phyloP scores from a whole-genome alignment of 2,329 filamentous ascomycete genomes.

The Cordyceps tenuipes region DNA sequence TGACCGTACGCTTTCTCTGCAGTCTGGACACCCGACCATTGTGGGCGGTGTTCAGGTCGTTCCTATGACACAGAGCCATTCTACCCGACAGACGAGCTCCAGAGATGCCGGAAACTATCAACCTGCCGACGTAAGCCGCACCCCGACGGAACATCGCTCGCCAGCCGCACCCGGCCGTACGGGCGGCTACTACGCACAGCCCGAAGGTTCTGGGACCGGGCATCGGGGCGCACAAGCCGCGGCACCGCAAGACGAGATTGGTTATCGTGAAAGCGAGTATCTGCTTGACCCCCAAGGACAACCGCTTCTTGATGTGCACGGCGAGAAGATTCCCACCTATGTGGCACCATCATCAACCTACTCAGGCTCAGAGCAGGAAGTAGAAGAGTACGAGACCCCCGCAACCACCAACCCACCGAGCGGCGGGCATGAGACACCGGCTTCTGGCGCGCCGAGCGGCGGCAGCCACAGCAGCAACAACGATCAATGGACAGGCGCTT shows the following conservation, averaged over 20 bases:
- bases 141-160: conserved; percentile 1
- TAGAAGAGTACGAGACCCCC: conserved; percentile 51
- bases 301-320: conserved; percentile 52
- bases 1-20: conserved; percentile 74
- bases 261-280: conserved; percentile 53
- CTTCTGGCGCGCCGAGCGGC: conserved; percentile 20
- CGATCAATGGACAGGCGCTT: conserved; percentile 34
- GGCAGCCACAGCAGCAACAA: neutral
- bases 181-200: neutral
- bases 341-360: conserved; percentile 33
- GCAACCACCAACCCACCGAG: conserved; percentile 34
- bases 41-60: conserved; percentile 93
- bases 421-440: conserved; percentile 24
- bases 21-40: conserved; percentile 78
- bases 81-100: conserved; percentile 43
- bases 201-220: conserved; percentile 12
- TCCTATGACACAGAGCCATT: conserved; percentile 71
- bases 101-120: conserved; percentile 27
- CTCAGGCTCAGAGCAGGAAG: conserved; percentile 41
- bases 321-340: conserved; percentile 48
- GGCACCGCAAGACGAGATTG: neutral
- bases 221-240: neutral
- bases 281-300: conserved; percentile 53
- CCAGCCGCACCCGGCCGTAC: neutral
- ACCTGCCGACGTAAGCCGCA: conserved; percentile 16